These are phyloP conservation scores for Candida schatavii DNA, from an alignment of 805 yeast species.

Conservation along the genomic window DNA sequence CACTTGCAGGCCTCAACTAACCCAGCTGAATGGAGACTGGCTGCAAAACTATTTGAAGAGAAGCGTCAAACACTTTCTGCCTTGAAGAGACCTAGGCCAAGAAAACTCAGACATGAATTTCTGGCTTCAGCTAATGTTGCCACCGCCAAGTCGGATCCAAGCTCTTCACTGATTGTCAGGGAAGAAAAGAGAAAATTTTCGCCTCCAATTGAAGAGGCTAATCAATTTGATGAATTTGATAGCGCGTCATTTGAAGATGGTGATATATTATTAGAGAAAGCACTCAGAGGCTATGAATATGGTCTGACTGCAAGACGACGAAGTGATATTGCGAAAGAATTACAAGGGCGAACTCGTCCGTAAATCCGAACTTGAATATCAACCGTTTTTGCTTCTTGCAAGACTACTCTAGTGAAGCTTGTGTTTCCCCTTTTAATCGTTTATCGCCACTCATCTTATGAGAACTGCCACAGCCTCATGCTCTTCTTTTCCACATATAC, in stretches of 20 bases:
- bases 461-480: too few species aligned
- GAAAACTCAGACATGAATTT: background rate
- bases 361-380: too few species aligned
- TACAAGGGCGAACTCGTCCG: background rate
- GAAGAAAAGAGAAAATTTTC: background rate
- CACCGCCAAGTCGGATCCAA: background rate
- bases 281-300: background rate
- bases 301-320: constrained; percentile 6
- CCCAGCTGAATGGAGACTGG: background rate
- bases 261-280: constrained; percentile 8
- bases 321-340: constrained; percentile 1
- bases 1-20: background rate
- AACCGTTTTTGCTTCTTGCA: too few species aligned
- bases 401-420: too few species aligned
- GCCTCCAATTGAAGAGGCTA: background rate
- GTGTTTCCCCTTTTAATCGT: too few species aligned
- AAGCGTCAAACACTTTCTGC: constrained; percentile 1
- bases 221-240: constrained; percentile 8
- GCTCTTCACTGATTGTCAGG: too few species aligned
- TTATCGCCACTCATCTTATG: too few species aligned
- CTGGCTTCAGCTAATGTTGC: background rate
- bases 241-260: constrained; percentile 10
- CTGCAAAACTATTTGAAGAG: background rate
- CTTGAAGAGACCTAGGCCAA: background rate
- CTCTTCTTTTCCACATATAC: too few species aligned